phyloP scores from a whole-genome alignment of 2,329 filamentous ascomycete species.

The Colletotrichum siamense region DNA sequence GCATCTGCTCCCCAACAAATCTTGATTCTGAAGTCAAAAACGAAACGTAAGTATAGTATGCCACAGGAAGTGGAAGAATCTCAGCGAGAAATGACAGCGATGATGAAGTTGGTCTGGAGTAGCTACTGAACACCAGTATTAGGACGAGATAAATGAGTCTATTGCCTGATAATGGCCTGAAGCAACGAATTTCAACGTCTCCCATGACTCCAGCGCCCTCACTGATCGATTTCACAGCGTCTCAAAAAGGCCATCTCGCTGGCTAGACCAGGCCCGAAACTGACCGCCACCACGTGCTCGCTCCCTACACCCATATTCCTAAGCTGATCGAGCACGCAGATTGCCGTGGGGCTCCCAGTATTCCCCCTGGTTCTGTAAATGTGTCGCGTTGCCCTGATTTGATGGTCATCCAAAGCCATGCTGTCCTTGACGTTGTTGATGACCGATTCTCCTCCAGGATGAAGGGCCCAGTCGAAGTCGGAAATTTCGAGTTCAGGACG shows the following conservation, averaged over 20 bases:
- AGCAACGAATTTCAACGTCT: neutral
- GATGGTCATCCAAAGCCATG: neutral
- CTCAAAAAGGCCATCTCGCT: constrained; percentile 7
- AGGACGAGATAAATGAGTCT: neutral
- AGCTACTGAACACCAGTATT: neutral
- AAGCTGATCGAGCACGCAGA: constrained; percentile 1
- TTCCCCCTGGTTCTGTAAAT: neutral
- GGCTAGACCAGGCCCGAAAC: constrained; percentile 4
- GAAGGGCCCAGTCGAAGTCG: neutral
- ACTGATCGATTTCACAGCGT: neutral
- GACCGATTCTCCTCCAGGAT: neutral
- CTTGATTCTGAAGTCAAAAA: neutral
- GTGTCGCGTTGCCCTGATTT: neutral
- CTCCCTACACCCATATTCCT: neutral
- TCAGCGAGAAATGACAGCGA: too few relatives aligned
- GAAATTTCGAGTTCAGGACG: neutral
- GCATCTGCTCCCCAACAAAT: neutral
- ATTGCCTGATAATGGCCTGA: neutral
- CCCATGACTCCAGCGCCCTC: neutral
- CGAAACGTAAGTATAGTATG: too few relatives aligned
- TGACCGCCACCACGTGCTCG: neutral
- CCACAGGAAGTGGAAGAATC: too few relatives aligned
- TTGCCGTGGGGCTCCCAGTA: constrained; percentile 1
- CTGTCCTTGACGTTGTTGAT: constrained; percentile 1
- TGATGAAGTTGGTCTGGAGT: too few relatives aligned